Evolutionary conservation across 2,329 filamentous ascomycete species (phyloP).

Genomic region (Magnaporthales sp.): DNA sequence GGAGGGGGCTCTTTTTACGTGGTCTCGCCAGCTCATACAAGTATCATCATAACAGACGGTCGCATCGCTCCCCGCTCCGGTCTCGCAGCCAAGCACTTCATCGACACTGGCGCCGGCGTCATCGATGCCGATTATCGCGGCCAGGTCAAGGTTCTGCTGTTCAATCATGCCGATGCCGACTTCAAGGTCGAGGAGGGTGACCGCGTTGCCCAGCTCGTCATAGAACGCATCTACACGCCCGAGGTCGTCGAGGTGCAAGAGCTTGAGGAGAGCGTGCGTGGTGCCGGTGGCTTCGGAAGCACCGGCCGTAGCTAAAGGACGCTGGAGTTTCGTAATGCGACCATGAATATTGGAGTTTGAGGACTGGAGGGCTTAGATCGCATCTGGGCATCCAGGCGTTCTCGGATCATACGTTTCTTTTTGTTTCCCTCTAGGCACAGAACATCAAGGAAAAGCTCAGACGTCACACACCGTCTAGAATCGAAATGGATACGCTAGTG

Average conservation of each 20-base stretch:
- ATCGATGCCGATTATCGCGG: conserved; percentile 97
- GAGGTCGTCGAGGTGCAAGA: conserved; percentile 83
- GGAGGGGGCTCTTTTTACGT: neutral
- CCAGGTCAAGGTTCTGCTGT: conserved; percentile 86
- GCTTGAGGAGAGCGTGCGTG: conserved; percentile 83
- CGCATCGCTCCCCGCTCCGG: conserved; percentile 86
- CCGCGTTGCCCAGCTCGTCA: conserved; percentile 83
- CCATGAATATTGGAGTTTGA: neutral
- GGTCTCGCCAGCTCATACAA: neutral
- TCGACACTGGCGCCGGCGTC: conserved; percentile 91
- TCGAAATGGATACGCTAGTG: neutral
- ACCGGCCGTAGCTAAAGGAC: conserved; percentile 47
- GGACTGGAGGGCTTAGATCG: neutral
- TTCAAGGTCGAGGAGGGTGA: conserved; percentile 80
- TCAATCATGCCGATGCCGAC: conserved; percentile 80
- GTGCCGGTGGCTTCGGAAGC: conserved; percentile 85
- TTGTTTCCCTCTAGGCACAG: neutral
- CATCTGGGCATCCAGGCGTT: neutral
- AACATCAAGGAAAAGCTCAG: neutral
- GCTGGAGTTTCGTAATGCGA: neutral
- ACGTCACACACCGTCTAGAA: neutral
- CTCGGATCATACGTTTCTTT: neutral
- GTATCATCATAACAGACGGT: conserved; percentile 53
- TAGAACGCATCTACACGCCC: conserved; percentile 91
- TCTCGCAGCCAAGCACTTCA: conserved; percentile 87